Percentiles rank a stretch among this genome's conserved stretches.
phyloP scores from a whole-genome alignment of 2,329 filamentous ascomycete genomes.

The Sarocladiaceae sp. region DNA sequence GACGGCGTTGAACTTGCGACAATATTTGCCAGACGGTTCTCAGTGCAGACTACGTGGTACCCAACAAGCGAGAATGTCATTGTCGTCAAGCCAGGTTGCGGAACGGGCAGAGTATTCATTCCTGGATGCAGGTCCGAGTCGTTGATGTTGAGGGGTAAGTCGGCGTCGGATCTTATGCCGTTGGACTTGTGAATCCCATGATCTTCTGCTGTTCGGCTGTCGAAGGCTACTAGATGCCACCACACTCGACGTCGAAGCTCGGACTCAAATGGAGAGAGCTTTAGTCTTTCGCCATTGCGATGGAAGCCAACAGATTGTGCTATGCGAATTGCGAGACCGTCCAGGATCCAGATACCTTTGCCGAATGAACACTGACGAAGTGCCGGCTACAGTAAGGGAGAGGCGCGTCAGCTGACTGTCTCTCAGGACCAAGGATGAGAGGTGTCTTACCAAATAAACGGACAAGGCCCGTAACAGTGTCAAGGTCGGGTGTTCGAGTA shows the following conservation, averaged over 20 bases:
- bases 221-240: conserved; percentile 34
- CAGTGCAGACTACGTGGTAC: not conserved
- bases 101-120: conserved; percentile 24
- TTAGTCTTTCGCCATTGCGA: conserved; percentile 27
- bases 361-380: not conserved
- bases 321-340: conserved; percentile 42
- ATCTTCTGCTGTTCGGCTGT: not conserved
- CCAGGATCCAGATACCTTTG: conserved; percentile 27
- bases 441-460: not conserved
- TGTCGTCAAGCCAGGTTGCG: not conserved
- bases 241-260: conserved; percentile 27
- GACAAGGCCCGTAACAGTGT: not conserved
- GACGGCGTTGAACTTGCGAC: not conserved
- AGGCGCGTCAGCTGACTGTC: too few relatives aligned
- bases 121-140: conserved; percentile 48
- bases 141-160: conserved; percentile 53
- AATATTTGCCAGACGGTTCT: not conserved
- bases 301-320: conserved; percentile 43
- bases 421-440: too few relatives aligned
- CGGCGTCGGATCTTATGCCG: conserved; percentile 12
- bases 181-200: not conserved
- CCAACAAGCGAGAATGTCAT: not conserved
- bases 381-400: not conserved
- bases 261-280: conserved; percentile 18
- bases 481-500: not conserved